Evolutionary conservation across 2,329 filamentous ascomycete genomes (phyloP).

Genomic region (Fusarium dimerum): DNA sequence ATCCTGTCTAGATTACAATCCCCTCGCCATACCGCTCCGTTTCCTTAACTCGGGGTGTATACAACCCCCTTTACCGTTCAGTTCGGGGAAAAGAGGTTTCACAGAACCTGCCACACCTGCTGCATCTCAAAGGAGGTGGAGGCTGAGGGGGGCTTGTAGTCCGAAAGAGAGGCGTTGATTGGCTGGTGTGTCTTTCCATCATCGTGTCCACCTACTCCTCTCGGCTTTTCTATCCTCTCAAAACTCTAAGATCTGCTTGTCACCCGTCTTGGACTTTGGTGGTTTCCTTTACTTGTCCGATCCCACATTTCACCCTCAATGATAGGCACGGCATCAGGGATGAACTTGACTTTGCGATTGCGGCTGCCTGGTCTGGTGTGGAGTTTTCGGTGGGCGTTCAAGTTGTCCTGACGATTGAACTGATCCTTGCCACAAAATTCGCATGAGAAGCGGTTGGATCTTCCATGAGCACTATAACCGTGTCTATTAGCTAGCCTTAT

Average conservation of each 20-base stretch:
- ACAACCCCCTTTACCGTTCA: too few species aligned
- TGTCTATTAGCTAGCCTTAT: constrained; percentile 1
- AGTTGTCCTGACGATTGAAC: constrained; percentile 44
- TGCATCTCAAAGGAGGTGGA: too few species aligned
- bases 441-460: constrained; percentile 42
- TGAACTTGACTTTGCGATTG: constrained; percentile 42
- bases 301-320: constrained; percentile 43
- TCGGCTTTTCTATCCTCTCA: constrained; percentile 20
- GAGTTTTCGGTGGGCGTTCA: constrained; percentile 45
- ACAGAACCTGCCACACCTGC: too few species aligned
- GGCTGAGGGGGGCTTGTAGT: too few species aligned
- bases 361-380: constrained; percentile 41
- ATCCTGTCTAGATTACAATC: too few species aligned
- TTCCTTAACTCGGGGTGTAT: too few species aligned
- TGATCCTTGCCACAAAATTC: constrained; percentile 45
- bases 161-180: constrained; percentile 11
- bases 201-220: constrained; percentile 9
- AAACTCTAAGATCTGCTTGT: constrained; percentile 34
- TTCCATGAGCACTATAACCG: constrained; percentile 36
- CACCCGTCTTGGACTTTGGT: constrained; percentile 37
- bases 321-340: constrained; percentile 40
- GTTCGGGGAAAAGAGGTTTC: too few species aligned
- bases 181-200: constrained; percentile 26
- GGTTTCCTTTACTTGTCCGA: constrained; percentile 41
- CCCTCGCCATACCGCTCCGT: too few species aligned